A percentile compares a stretch with the other conserved stretches of the same genome.
These are phyloP conservation scores for Rubus idaeus DNA, from an alignment of 306 rosid genomes.

Conservation along the genomic window DNA sequence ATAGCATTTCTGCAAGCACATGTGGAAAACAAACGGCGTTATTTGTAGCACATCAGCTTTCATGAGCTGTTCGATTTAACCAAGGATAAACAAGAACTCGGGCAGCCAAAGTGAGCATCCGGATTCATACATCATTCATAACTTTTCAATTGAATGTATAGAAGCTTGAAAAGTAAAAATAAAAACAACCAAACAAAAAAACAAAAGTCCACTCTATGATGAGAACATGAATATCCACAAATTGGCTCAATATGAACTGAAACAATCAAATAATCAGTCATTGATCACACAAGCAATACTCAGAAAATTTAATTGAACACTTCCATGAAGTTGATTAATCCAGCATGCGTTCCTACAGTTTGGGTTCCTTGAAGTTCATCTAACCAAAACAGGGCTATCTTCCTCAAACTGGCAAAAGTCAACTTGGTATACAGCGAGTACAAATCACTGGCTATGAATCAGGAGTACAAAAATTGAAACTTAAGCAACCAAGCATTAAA, in stretches of 20 bases:
- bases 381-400: conserved; percentile 30
- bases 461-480: conserved; percentile 42
- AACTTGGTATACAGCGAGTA: conserved; percentile 35
- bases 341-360: conserved; percentile 27
- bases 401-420: conserved; percentile 30
- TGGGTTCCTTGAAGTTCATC: conserved; percentile 34
- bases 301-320: background rate
- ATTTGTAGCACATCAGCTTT: too few species aligned
- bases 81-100: too few species aligned
- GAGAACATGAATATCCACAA: background rate
- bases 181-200: background rate
- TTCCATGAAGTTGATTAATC: conserved; percentile 1
- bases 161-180: background rate
- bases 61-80: too few species aligned
- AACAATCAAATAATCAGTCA: background rate
- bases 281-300: background rate
- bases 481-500: conserved; percentile 19
- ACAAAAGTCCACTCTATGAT: background rate
- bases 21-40: too few species aligned
- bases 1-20: too few species aligned
- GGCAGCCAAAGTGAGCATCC: too few species aligned
- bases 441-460: conserved; percentile 22
- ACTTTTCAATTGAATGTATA: background rate
- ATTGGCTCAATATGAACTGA: background rate
- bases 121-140: too few species aligned